Evolutionary conservation across 768 basidiomycete genomes (phyloP).

Genomic region (Royoungia palumana): DNA sequence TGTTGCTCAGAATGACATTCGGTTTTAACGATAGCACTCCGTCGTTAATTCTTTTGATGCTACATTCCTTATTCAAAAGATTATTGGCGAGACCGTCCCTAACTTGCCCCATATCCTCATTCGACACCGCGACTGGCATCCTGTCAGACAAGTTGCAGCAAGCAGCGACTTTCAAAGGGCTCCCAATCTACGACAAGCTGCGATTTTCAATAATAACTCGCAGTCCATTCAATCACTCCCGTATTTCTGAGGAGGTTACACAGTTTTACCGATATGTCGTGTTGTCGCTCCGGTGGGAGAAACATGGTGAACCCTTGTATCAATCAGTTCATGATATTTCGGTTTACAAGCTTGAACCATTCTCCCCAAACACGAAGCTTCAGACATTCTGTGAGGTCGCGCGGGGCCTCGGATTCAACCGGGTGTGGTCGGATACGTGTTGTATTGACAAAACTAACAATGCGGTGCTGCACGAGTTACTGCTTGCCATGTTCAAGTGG

Average conservation of each 20-base stretch:
- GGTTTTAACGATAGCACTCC: neutral
- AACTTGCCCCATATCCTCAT: conserved; percentile 2
- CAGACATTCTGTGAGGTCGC: neutral
- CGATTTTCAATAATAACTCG: neutral
- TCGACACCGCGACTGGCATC: neutral
- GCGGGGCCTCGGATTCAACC: neutral
- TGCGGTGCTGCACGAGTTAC: neutral
- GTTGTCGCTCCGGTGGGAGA: conserved; percentile 2
- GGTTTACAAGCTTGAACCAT: neutral
- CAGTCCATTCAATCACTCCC: neutral
- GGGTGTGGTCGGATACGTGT: conserved; percentile 3
- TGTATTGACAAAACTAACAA: conserved; percentile 4
- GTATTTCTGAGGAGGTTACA: neutral
- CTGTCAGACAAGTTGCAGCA: neutral
- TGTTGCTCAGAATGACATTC: neutral
- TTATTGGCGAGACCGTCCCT: neutral
- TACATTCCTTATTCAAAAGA: neutral
- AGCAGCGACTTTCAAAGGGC: neutral
- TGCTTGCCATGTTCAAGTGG: conserved; percentile 9
- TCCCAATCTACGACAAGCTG: neutral
- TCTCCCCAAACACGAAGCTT: neutral
- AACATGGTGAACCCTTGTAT: neutral
- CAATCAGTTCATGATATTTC: neutral
- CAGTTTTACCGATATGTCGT: conserved; percentile 1
- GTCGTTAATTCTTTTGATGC: neutral